Evolutionary conservation across 495 filamentous ascomycete genomes (phyloP).

Genomic region (Elaphomyces granulatus): DNA sequence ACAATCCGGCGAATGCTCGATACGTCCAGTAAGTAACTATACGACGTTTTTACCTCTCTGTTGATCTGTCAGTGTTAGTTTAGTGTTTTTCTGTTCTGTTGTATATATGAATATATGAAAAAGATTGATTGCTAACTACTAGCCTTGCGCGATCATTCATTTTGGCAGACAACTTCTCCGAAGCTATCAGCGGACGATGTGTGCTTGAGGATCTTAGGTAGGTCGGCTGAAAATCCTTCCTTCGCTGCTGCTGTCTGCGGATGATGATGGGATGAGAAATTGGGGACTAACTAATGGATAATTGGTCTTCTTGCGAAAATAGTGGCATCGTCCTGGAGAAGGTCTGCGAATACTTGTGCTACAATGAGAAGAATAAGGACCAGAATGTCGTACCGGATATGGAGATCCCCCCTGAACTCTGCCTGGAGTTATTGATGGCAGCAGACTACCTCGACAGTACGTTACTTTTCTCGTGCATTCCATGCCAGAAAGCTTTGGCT

Average conservation of each 20-base stretch:
- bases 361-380: conserved; percentile 70
- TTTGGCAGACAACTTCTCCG: conserved; percentile 52
- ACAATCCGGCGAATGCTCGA: conserved; percentile 79
- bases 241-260: neutral
- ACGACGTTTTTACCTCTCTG: neutral
- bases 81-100: too few species aligned
- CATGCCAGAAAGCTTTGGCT: too few species aligned
- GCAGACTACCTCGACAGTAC: conserved; percentile 53
- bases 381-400: conserved; percentile 73
- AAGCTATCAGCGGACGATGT: conserved; percentile 52
- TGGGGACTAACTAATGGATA: neutral
- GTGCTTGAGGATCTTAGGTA: conserved; percentile 60
- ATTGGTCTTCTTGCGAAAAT: neutral
- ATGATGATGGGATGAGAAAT: neutral
- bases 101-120: too few species aligned
- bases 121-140: too few species aligned
- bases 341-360: conserved; percentile 83
- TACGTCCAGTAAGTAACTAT: conserved; percentile 44
- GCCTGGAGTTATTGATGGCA: conserved; percentile 68
- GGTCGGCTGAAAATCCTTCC: conserved; percentile 17
- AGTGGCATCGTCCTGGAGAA: conserved; percentile 79
- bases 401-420: conserved; percentile 65
- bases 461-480: too few species aligned
- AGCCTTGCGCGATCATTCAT: too few species aligned
- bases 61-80: too few species aligned